These are phyloP conservation scores for Trichoderma breve DNA, from an alignment of 2,329 filamentous ascomycete species.

Conservation along the genomic window DNA sequence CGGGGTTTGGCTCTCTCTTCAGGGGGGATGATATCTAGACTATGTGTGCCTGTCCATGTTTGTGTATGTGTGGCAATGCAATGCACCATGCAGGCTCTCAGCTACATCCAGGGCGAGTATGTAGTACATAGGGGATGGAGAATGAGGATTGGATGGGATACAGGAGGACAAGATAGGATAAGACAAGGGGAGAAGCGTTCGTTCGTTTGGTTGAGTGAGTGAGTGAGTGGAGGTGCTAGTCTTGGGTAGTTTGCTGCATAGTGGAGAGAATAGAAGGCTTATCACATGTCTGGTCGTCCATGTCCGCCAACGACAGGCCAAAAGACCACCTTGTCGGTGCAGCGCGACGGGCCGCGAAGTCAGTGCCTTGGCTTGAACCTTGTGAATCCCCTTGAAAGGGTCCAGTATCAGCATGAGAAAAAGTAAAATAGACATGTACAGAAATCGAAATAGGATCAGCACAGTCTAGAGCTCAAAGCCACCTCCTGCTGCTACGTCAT, in stretches of 20 bases:
- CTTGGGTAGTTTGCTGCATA: background rate
- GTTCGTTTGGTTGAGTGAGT: background rate
- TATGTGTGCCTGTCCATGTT: background rate
- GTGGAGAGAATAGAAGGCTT: background rate
- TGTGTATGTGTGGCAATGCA: background rate
- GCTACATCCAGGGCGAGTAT: background rate
- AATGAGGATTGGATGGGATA: background rate
- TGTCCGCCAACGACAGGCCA: background rate
- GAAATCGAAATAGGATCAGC: background rate
- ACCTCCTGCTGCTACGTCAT: background rate
- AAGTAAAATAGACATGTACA: background rate
- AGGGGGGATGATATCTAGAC: background rate
- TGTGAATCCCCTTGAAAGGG: background rate
- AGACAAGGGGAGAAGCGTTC: background rate
- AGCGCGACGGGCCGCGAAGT: conserved; percentile 12
- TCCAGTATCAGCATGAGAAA: background rate
- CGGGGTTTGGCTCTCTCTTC: background rate
- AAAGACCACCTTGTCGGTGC: background rate
- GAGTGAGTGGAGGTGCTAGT: background rate
- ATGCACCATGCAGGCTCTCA: background rate
- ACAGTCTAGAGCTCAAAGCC: background rate
- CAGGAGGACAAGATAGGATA: background rate
- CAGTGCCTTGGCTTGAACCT: background rate
- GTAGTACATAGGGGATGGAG: background rate
- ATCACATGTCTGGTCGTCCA: conserved; percentile 6